phyloP scores from a whole-genome alignment of 2,329 filamentous ascomycete genomes.

The Teratosphaeria nubilosa region DNA sequence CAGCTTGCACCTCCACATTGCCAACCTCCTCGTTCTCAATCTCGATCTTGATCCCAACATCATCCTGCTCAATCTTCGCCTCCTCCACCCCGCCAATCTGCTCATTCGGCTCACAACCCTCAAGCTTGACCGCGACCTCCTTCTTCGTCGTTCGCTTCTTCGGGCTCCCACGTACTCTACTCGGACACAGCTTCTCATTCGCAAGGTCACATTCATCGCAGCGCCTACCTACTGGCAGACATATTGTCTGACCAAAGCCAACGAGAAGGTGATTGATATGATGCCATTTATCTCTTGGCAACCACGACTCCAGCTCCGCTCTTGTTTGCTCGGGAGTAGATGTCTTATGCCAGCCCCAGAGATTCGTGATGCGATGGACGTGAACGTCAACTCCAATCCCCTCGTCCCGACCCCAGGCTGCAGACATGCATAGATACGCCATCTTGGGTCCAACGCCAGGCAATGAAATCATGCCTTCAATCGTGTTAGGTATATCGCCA shows the following conservation, averaged over 20 bases:
- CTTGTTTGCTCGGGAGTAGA: slow-evolving; percentile 75
- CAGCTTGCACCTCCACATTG: background rate
- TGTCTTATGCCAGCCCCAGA: slow-evolving; percentile 85
- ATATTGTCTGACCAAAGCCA: slow-evolving; percentile 78
- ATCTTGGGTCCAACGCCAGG: slow-evolving; percentile 92
- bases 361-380: slow-evolving; percentile 86
- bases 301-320: slow-evolving; percentile 64
- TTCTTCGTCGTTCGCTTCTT: slow-evolving; percentile 42
- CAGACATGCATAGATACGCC: slow-evolving; percentile 78
- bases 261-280: slow-evolving; percentile 88
- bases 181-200: slow-evolving; percentile 60
- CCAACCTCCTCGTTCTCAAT: background rate
- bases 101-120: slow-evolving; percentile 18
- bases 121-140: slow-evolving; percentile 21
- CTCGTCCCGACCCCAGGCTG: slow-evolving; percentile 57
- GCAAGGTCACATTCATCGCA: slow-evolving; percentile 84
- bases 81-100: slow-evolving; percentile 16
- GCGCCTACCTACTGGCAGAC: slow-evolving; percentile 64
- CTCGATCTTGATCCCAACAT: slow-evolving; percentile 17
- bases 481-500: slow-evolving; percentile 70
- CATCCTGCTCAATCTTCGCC: slow-evolving; percentile 20
- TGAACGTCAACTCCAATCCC: slow-evolving; percentile 93
- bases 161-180: slow-evolving; percentile 30
- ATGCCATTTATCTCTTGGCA: slow-evolving; percentile 76
- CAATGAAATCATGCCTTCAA: slow-evolving; percentile 63